These are phyloP conservation scores for Cymbomonas tetramitiformis DNA, from an alignment of 139 green algal genomes.

Conservation along the genomic window DNA sequence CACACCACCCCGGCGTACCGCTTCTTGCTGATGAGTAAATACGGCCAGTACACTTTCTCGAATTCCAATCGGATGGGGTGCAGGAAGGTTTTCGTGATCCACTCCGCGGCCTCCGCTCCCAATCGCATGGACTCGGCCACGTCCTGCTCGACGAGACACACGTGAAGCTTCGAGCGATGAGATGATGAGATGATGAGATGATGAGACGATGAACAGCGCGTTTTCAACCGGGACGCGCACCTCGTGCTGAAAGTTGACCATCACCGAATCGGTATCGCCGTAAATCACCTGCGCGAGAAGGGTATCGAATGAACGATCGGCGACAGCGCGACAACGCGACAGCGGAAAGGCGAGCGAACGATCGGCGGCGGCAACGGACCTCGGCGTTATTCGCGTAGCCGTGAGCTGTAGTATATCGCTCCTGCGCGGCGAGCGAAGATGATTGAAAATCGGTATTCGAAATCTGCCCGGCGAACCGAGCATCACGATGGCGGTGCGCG, in stretches of 20 bases:
- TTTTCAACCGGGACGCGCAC: too few species aligned
- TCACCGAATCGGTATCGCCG: conserved; percentile 93
- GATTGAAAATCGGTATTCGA: too few species aligned
- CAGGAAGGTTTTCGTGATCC: conserved; percentile 74
- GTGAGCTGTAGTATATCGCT: conserved; percentile 51
- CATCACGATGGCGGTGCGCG: too few species aligned
- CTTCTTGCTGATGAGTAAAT: conserved; percentile 99
- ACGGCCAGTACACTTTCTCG: conserved; percentile 97
- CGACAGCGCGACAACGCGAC: too few species aligned
- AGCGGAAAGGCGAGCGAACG: too few species aligned
- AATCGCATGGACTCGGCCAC: conserved; percentile 74
- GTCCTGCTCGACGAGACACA: conserved; percentile 34
- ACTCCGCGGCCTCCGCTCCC: conserved; percentile 66
- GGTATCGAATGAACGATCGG: too few species aligned
- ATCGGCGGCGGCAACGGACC: too few species aligned
- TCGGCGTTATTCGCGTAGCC: conserved; percentile 65
- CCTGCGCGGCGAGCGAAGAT: conserved; percentile 36
- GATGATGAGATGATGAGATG: too few species aligned
- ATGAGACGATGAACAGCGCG: too few species aligned
- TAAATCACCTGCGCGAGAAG: conserved; percentile 74
- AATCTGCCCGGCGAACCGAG: too few species aligned
- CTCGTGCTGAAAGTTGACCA: conserved; percentile 78
- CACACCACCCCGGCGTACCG: conserved; percentile 91
- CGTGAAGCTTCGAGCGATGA: too few species aligned
- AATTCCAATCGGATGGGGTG: conserved; percentile 87